These are phyloP conservation scores for Ceratocystis huliohia DNA, from an alignment of 2,329 filamentous ascomycete genomes.

Conservation along the genomic window DNA sequence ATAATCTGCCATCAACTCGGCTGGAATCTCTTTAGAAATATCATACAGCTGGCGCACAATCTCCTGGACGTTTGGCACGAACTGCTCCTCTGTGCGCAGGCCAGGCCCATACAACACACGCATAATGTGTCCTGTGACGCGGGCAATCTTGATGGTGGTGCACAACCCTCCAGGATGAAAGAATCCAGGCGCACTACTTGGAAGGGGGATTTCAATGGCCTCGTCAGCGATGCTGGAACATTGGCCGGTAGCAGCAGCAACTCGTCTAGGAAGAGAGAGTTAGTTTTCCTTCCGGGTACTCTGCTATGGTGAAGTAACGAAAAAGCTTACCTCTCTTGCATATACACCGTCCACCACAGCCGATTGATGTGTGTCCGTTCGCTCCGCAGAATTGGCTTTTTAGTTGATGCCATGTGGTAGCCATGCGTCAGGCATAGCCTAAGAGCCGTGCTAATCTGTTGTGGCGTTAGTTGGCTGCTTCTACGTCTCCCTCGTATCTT, in stretches of 20 bases:
- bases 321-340: conserved; percentile 25
- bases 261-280: conserved; percentile 8
- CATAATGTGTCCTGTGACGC: conserved; percentile 25
- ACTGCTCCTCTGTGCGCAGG: conserved; percentile 26
- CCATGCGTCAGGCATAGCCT: conserved; percentile 25
- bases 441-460: conserved; percentile 26
- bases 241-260: conserved; percentile 20
- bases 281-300: not conserved
- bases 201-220: conserved; percentile 20
- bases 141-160: conserved; percentile 26
- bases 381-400: conserved; percentile 19
- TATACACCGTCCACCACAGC: conserved; percentile 27
- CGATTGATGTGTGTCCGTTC: conserved; percentile 24
- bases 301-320: not conserved
- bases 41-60: conserved; percentile 25
- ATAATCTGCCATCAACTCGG: conserved; percentile 23
- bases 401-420: conserved; percentile 24
- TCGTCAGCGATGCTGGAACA: conserved; percentile 18
- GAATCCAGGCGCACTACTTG: conserved; percentile 25
- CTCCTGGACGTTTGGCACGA: conserved; percentile 27
- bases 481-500: not conserved
- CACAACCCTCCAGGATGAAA: conserved; percentile 25
- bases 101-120: conserved; percentile 27
- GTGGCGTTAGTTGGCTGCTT: not conserved
- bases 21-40: conserved; percentile 23